Conservation (phyloP, 164 flowering plant species). For the Platanus orientalis region DNA sequence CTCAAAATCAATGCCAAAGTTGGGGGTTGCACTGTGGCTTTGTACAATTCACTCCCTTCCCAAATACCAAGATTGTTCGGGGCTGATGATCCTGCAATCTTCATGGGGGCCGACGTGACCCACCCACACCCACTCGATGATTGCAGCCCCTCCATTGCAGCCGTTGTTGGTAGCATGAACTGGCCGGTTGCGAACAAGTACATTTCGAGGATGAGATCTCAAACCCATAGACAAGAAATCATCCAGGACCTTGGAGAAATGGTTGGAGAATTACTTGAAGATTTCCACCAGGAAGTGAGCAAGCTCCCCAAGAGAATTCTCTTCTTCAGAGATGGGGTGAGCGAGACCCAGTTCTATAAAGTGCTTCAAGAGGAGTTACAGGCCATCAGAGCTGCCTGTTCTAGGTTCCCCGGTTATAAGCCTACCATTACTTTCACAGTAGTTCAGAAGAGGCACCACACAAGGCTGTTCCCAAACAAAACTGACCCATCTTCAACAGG, state of each 20-base stretch:
- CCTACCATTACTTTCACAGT: constrained; percentile 81
- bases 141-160: constrained; percentile 84
- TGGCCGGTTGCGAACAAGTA: constrained; percentile 96
- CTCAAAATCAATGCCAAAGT: constrained; percentile 93
- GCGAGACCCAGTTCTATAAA: constrained; percentile 84
- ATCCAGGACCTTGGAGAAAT: constrained; percentile 71
- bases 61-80: constrained; percentile 68
- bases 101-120: constrained; percentile 96
- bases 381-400: constrained; percentile 63
- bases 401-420: constrained; percentile 46
- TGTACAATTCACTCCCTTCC: constrained; percentile 65
- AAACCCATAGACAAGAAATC: constrained; percentile 84
- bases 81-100: constrained; percentile 66
- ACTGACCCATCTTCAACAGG: constrained; percentile 20
- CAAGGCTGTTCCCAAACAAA: constrained; percentile 64
- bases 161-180: constrained; percentile 93
- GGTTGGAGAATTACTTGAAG: constrained; percentile 71
- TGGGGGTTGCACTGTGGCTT: constrained; percentile 87
- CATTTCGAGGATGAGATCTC: constrained; percentile 79
- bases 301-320: constrained; percentile 63
- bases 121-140: constrained; percentile 96
- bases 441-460: constrained; percentile 94
- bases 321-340: constrained; percentile 92
- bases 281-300: constrained; percentile 49
- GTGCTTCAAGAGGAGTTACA: constrained; percentile 77